These are phyloP conservation scores for Boletus rufocinnamomeus DNA, from an alignment of 768 basidiomycete genomes.

Conservation along the genomic window DNA sequence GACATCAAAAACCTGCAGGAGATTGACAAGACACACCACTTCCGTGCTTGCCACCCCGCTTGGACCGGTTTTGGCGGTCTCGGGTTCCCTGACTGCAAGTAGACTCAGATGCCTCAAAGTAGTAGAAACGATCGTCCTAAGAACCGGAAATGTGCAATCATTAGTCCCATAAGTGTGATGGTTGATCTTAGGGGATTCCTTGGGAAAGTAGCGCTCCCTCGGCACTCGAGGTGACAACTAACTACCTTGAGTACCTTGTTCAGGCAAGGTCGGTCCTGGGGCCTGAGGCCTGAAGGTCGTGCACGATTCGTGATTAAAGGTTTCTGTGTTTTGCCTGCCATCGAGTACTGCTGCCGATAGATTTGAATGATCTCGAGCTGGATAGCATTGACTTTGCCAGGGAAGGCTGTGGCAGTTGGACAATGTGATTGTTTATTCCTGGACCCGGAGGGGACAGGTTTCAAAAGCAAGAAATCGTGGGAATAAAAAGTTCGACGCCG, in stretches of 20 bases:
- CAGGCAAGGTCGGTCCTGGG: constrained; percentile 16
- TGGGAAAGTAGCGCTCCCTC: not conserved
- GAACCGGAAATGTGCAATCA: not conserved
- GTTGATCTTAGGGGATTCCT: not conserved
- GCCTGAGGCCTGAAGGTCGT: not conserved
- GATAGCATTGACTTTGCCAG: not conserved
- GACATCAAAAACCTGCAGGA: constrained; percentile 59
- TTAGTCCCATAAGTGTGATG: not conserved
- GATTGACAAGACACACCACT: constrained; percentile 62
- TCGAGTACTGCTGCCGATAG: not conserved
- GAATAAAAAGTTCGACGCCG: no score
- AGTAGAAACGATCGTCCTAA: not conserved
- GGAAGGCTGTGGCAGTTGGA: not conserved
- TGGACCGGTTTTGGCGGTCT: constrained; percentile 66
- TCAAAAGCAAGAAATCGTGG: no score
- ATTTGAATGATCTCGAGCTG: not conserved
- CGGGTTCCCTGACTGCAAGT: constrained; percentile 60
- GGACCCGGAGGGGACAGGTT: no score
- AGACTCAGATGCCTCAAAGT: constrained; percentile 3
- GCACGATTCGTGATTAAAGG: not conserved
- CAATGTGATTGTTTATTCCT: constrained; percentile 5
- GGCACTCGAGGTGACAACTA: not conserved
- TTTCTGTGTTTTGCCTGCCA: not conserved
- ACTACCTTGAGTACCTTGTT: constrained; percentile 3
- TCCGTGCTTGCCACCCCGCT: constrained; percentile 63